Conservation (phyloP, 768 basidiomycete genomes). For the Boletus huronensis region DNA sequence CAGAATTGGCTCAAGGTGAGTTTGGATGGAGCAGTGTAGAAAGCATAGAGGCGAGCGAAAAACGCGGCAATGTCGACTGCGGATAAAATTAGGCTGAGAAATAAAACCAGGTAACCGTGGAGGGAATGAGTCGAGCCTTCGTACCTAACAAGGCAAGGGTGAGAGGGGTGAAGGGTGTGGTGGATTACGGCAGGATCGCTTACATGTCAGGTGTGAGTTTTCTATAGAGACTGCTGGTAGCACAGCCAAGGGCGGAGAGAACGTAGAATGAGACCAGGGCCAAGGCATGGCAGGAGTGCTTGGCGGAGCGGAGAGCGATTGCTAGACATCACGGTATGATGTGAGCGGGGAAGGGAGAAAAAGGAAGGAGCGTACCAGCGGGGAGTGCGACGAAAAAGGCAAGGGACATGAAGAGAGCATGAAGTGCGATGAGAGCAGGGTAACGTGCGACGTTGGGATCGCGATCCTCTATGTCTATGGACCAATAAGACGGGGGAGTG, state of each 20-base stretch:
- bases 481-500: conserved; percentile 80
- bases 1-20: conserved; percentile 52
- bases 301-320: conserved; percentile 75
- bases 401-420: conserved; percentile 67
- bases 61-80: conserved; percentile 52
- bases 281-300: conserved; percentile 60
- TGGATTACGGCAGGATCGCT: conserved; percentile 29
- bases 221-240: conserved; percentile 65
- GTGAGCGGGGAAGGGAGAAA: not conserved
- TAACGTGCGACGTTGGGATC: conserved; percentile 45
- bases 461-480: conserved; percentile 65
- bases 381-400: conserved; percentile 87
- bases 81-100: conserved; percentile 45
- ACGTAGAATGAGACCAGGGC: conserved; percentile 61
- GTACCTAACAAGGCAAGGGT: conserved; percentile 50
- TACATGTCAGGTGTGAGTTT: conserved; percentile 84
- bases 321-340: conserved; percentile 39
- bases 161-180: not conserved
- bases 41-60: conserved; percentile 49
- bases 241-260: conserved; percentile 60
- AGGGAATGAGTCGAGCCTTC: conserved; percentile 58
- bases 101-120: conserved; percentile 58
- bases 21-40: conserved; percentile 41
- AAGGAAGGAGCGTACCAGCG: conserved; percentile 49
- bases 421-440: conserved; percentile 69